phyloP scores from a whole-genome alignment of 805 yeast species.

The Debaryomyces maramus region DNA sequence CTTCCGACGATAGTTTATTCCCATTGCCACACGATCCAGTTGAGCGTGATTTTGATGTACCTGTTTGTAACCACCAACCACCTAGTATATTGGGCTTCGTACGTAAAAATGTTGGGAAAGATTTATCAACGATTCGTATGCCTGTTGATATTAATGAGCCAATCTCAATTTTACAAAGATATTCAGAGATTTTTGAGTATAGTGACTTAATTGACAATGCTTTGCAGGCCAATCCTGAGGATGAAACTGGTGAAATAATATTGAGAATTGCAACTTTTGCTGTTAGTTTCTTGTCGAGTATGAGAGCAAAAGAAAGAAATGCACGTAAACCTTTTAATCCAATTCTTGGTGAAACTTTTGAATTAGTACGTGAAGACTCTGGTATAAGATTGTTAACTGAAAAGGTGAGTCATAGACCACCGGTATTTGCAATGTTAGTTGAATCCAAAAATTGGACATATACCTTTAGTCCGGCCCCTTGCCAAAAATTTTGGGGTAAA shows the following conservation, averaged over 20 bases:
- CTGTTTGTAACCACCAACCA: constrained; percentile 62
- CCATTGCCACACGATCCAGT: constrained; percentile 62
- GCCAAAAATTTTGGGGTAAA: constrained; percentile 94
- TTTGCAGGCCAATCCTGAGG: constrained; percentile 39
- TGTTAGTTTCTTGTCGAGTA: constrained; percentile 65
- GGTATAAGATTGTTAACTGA: constrained; percentile 77
- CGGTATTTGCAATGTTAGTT: constrained; percentile 75
- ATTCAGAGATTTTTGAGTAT: constrained; percentile 80
- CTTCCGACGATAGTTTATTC: constrained; percentile 44
- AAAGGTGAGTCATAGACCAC: constrained; percentile 87
- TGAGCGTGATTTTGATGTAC: constrained; percentile 58
- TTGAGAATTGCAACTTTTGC: constrained; percentile 81
- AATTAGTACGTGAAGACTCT: constrained; percentile 79
- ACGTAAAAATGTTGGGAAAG: constrained; percentile 91
- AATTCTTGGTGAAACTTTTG: constrained; percentile 88
- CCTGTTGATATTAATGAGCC: constrained; percentile 97
- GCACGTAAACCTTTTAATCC: constrained; percentile 94
- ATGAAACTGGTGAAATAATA: constrained; percentile 56
- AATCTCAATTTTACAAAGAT: constrained; percentile 72
- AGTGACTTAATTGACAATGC: constrained; percentile 65
- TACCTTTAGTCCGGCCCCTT: constrained; percentile 64
- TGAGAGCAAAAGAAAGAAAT: constrained; percentile 72
- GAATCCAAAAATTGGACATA: constrained; percentile 75
- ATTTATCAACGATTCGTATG: constrained; percentile 80
- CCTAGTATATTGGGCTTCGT: constrained; percentile 80